phyloP scores from a whole-genome alignment of 257 asterid genomes.

The Primulina huaijiensis region DNA sequence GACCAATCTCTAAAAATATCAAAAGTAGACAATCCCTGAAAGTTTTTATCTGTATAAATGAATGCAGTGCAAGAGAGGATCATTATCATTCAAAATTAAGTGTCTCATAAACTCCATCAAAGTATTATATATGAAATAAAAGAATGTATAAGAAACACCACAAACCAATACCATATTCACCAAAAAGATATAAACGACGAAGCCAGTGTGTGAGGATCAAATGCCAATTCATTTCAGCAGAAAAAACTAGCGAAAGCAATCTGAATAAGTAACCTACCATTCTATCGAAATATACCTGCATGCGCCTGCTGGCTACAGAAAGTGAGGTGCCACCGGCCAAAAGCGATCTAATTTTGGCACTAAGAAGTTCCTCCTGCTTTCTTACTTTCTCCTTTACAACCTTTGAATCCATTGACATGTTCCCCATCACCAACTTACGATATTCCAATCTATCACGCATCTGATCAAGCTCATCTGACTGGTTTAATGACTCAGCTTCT shows the following conservation, averaged over 20 bases:
- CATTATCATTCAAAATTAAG: not conserved
- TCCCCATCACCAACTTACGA: slow-evolving; percentile 91
- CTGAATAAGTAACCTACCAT: slow-evolving; percentile 5
- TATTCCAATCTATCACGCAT: slow-evolving; percentile 72
- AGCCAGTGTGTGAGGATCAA: slow-evolving; percentile 6
- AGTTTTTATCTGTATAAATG: not conserved
- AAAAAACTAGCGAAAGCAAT: slow-evolving; percentile 20
- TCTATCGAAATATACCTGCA: slow-evolving; percentile 54
- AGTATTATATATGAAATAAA: not conserved
- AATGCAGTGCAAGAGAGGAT: not conserved
- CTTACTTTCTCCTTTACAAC: slow-evolving; percentile 73
- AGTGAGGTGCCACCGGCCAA: slow-evolving; percentile 83
- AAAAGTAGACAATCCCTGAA: no score
- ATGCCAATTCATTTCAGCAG: slow-evolving; percentile 16
- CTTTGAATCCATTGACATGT: slow-evolving; percentile 85
- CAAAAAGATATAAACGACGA: not conserved
- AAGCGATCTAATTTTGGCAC: slow-evolving; percentile 69
- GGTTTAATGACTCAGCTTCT: slow-evolving; percentile 67
- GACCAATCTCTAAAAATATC: no score
- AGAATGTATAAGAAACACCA: not conserved
- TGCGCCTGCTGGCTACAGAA: slow-evolving; percentile 67
- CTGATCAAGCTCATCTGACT: slow-evolving; percentile 76
- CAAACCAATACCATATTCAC: not conserved
- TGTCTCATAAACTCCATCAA: not conserved
- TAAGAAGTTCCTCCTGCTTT: slow-evolving; percentile 87